A percentile compares a stretch with the other conserved stretches of the same genome.
phyloP scores from a whole-genome alignment of 768 basidiomycete genomes.

The Naematelia aurantialba region DNA sequence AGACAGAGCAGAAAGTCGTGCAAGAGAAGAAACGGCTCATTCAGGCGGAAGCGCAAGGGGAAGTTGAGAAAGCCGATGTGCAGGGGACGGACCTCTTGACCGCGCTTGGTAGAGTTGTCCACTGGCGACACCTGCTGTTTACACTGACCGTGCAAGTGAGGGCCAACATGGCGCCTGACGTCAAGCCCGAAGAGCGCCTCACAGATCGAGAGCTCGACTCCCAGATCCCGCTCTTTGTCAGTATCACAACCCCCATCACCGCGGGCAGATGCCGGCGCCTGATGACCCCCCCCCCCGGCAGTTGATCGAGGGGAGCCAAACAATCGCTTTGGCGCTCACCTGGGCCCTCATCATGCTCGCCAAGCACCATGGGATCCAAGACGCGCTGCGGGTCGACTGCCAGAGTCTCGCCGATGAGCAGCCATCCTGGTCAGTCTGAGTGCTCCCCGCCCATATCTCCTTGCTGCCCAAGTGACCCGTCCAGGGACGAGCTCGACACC shows the following conservation, averaged over 20 bases:
- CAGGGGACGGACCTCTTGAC: slow-evolving; percentile 31
- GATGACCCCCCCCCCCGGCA: not conserved
- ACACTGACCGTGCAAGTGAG: too few relatives aligned
- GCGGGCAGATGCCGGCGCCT: too few relatives aligned
- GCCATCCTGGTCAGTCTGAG: slow-evolving; percentile 22
- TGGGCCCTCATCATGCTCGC: slow-evolving; percentile 78
- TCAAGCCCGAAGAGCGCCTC: slow-evolving; percentile 59
- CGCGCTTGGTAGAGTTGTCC: slow-evolving; percentile 63
- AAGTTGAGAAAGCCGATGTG: slow-evolving; percentile 29
- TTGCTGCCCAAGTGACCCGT: slow-evolving; percentile 5
- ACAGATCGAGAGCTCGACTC: slow-evolving; percentile 64
- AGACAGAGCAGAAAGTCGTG: not conserved
- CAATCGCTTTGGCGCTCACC: slow-evolving; percentile 70
- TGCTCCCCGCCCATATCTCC: not conserved
- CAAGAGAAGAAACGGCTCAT: not conserved
- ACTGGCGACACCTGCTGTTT: too few relatives aligned
- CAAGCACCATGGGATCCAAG: slow-evolving; percentile 62
- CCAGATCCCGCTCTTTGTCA: not conserved
- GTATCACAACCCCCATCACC: too few relatives aligned
- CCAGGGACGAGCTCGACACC: slow-evolving; percentile 59
- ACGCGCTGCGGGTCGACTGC: slow-evolving; percentile 65
- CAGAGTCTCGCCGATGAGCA: slow-evolving; percentile 46
- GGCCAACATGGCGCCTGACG: slow-evolving; percentile 63
- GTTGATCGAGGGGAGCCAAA: slow-evolving; percentile 62
- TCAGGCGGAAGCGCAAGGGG: not conserved